Evolutionary conservation across 495 filamentous ascomycete genomes (phyloP), one percentile per base, ranked within the genome.

Genomic region (Penicillium lagena): DNA sequence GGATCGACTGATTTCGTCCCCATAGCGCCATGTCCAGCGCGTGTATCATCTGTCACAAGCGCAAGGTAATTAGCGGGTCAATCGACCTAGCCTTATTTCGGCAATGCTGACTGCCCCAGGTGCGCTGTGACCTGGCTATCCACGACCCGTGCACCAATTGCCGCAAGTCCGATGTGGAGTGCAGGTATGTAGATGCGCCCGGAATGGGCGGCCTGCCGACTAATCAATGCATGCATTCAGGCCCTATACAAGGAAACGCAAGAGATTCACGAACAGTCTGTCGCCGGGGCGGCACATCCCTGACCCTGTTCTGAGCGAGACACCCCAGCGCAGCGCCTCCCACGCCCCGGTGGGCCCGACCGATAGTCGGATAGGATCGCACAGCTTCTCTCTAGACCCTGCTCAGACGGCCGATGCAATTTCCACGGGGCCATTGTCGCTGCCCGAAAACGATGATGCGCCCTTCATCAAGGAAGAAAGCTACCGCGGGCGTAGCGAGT

Each of bases 131-230:
- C 41, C 40, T 61, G 31, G 52, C 58, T 28, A 61, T 42, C 37
- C 58, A 56, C 39, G 57, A 56, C 37, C 58, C 58, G 17, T 61
- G 58, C 52, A 61, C 49, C 42, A 61, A 61, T 40, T 61, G 58
- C 45, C 49, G 36, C 35, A 58, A 54, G 45, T 58, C 55, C 14
- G 47, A 58, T 37, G 49, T 59, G 45, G 55, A 58, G 31, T 61
- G 58, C 55, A 49, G 32, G 58, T 61, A 35, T 55, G 52, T 29
- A 37, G 17, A 44, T 13, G 22, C 12, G 11, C 32, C 10, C 9
- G 8, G 37, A 34, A 34, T 34, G 10, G 4, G 2, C 11, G 12
- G 30, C 13, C 5, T 17, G 13, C 35, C 9, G 14, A 37, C 22
- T 22, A n/a, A 13, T 40, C 40, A 29, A 45, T 35, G 10, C 33